These are phyloP conservation scores for Pichia sp. DNA, from an alignment of 1,139 yeast genomes.

Conservation along the genomic window DNA sequence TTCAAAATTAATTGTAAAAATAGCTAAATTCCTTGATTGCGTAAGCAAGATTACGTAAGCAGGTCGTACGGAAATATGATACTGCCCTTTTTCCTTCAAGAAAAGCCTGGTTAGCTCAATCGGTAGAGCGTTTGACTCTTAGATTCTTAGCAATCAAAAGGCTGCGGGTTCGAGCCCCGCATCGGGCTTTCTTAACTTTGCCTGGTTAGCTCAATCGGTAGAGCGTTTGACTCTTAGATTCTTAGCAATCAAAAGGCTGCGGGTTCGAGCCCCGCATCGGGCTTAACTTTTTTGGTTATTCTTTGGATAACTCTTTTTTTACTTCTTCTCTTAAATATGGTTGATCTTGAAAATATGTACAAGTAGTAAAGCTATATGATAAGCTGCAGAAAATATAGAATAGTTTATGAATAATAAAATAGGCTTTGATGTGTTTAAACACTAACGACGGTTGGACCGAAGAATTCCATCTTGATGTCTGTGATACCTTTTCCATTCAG, in stretches of 20 bases:
- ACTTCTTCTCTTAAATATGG: too few relatives aligned
- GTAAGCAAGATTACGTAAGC: too few relatives aligned
- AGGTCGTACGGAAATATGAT: too few relatives aligned
- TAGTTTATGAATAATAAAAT: too few relatives aligned
- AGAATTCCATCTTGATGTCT: constrained; percentile 27
- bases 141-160: constrained; percentile 32
- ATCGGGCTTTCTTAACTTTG: constrained; percentile 31
- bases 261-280: constrained; percentile 42
- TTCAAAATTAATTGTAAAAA: too few relatives aligned
- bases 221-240: constrained; percentile 37
- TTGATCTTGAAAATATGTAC: too few relatives aligned
- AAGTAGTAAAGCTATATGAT: too few relatives aligned
- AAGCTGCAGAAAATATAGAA: too few relatives aligned
- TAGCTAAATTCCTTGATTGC: too few relatives aligned
- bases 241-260: constrained; percentile 36
- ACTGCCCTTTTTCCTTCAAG: too few relatives aligned
- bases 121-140: constrained; percentile 40
- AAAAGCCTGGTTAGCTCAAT: constrained; percentile 33
- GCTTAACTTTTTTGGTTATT: constrained; percentile 17
- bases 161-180: constrained; percentile 43
- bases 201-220: constrained; percentile 37
- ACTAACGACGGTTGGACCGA: constrained; percentile 28
- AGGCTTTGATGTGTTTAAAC: too few relatives aligned
- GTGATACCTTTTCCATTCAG: constrained; percentile 20
- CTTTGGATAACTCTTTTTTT: too few relatives aligned